Evolutionary conservation across 345 rosid species (phyloP), one percentile per base, ranked within the genome.

Genomic region (Brassica napus): DNA sequence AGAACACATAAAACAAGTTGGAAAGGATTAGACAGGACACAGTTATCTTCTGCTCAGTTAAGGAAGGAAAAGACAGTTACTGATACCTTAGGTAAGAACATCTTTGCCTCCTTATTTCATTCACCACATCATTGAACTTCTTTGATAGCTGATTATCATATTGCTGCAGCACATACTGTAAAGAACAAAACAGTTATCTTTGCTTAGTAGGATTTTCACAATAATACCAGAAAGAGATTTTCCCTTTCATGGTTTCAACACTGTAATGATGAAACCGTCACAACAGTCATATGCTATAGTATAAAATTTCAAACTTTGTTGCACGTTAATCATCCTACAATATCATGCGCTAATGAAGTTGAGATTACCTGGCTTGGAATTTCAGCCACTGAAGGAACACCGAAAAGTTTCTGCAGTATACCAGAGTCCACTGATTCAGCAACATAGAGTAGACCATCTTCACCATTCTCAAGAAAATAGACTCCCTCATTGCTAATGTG

Each of bases 401-500:
- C 89, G 78, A 95, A 90, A 37, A 95, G 85, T 76, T 89, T 87
- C 35, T 74, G 87, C 86, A 93, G 83, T 32, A 85, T 85, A 65
- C 76, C 83, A 16, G 98, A 76, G 66, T 88, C 81, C 24, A 88
- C 97, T 0, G 88, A 86, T 82, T 69, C 86, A 32, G 97, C 96
- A 31, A 90, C 68, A 82, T 91, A 95, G 79, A 93, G 86, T 72
- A 90, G 82, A 75, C 91, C 90, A 84, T 95, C 98, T 35, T 86
- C 93, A 65, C 99, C 98, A 47, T 91, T 93, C 85, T 95, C 99
- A 70, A 95, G 94, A 77, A 95, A 89, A 88, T 89, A 95, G 12
- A 93, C 84, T 82, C 98, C 99, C 30, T 86, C 92, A 67, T 90
- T 92, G 24, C 86, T 88, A 66, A 95, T 78, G 39, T 90, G 87